These are phyloP conservation scores for Rauvolfia tetraphylla DNA, from an alignment of 257 asterid species.

Conservation along the genomic window DNA sequence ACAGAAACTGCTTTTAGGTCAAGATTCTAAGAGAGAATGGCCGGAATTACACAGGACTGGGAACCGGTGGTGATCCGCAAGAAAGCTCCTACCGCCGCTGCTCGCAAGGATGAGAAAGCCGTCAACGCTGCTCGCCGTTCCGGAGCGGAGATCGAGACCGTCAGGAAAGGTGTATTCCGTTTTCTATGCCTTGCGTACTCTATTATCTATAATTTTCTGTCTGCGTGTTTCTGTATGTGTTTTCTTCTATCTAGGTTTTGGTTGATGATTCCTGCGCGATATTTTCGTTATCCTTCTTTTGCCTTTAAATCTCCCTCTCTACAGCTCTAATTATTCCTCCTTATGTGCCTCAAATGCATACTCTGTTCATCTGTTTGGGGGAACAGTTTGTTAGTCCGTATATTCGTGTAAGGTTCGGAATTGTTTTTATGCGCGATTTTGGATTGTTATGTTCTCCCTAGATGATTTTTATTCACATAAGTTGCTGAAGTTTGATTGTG, in stretches of 20 bases:
- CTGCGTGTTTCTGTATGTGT: background rate
- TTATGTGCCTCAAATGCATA: background rate
- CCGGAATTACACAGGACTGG: slow-evolving; percentile 77
- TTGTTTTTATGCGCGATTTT: background rate
- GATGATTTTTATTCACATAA: background rate
- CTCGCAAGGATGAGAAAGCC: slow-evolving; percentile 89
- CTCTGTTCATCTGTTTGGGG: background rate
- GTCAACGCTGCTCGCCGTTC: slow-evolving; percentile 97
- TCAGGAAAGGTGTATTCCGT: slow-evolving; percentile 51
- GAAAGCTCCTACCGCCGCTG: slow-evolving; percentile 91
- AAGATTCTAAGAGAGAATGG: slow-evolving; percentile 17
- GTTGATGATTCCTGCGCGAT: background rate
- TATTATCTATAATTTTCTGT: background rate
- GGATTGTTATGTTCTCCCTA: background rate
- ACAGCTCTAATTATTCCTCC: background rate
- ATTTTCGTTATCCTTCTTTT: background rate
- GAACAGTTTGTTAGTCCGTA: background rate
- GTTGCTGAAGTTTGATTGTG: background rate
- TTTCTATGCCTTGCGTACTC: background rate
- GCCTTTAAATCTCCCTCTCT: background rate
- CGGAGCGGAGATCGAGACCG: slow-evolving; percentile 93
- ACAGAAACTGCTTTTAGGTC: background rate
- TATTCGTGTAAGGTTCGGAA: background rate
- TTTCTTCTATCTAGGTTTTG: slow-evolving; percentile 1
- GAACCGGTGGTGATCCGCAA: slow-evolving; percentile 88